Evolutionary conservation across 2,329 filamentous ascomycete species (phyloP).

Genomic region (Colletotrichum scovillei): DNA sequence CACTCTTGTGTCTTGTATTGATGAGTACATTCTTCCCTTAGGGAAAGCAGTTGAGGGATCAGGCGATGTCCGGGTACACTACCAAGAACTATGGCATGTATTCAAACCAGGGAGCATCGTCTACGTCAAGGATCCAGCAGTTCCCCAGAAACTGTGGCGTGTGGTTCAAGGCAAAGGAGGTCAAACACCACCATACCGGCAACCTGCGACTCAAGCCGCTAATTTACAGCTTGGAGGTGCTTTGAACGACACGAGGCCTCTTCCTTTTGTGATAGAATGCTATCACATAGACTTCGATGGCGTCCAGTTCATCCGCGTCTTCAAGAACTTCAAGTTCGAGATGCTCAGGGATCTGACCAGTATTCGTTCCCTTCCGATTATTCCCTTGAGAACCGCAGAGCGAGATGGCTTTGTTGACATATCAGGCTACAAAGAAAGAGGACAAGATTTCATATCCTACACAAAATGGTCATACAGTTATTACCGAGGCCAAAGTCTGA

Average conservation of each 20-base stretch:
- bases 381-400: background rate
- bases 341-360: background rate
- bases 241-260: background rate
- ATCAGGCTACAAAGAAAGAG: background rate
- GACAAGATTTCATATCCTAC: background rate
- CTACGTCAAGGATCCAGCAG: background rate
- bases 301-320: background rate
- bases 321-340: background rate
- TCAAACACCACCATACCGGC: background rate
- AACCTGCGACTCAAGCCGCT: too few species aligned
- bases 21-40: background rate
- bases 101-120: background rate
- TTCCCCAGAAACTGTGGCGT: conserved; percentile 6
- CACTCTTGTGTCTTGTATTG: background rate
- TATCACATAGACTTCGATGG: conserved; percentile 12
- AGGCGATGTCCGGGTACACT: background rate
- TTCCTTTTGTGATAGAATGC: background rate
- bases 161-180: background rate
- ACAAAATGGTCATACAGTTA: background rate
- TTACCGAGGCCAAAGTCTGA: background rate
- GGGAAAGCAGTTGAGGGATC: rapidly evolving
- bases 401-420: background rate
- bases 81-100: background rate
- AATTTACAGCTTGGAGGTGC: background rate
- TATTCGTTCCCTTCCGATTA: background rate